Evolutionary conservation across 768 basidiomycete genomes (phyloP).

Genomic region (Paxillus rubicundulus): DNA sequence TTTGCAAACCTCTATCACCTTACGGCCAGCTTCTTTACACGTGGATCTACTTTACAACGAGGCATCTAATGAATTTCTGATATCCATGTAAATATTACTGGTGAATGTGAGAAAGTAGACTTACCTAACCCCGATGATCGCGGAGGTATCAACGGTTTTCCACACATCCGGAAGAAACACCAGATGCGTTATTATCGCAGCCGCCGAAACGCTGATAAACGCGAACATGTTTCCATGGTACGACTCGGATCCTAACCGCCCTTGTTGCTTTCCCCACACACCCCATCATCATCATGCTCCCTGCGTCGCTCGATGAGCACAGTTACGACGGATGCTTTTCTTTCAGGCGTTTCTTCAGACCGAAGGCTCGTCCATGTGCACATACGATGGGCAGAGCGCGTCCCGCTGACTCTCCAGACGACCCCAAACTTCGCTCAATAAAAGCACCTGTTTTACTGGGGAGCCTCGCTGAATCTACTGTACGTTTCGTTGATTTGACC

Average conservation of each 20-base stretch:
- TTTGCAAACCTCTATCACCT: too few relatives aligned
- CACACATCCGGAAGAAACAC: conserved; percentile 19
- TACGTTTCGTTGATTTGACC: conserved; percentile 3
- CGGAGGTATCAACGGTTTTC: conserved; percentile 30
- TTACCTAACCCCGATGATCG: conserved; percentile 27
- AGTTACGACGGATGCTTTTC: conserved; percentile 17
- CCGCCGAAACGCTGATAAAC: conserved; percentile 32
- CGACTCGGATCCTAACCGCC: neutral
- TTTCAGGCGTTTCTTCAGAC: conserved; percentile 19
- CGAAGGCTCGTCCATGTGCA: neutral
- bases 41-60: conserved; percentile 8
- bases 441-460: neutral
- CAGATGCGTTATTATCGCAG: conserved; percentile 10
- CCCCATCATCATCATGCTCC: conserved; percentile 19
- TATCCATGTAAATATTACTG: neutral
- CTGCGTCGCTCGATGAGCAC: conserved; percentile 25
- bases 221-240: conserved; percentile 18
- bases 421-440: conserved; percentile 3
- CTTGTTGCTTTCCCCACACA: conserved; percentile 2
- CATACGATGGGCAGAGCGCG: neutral
- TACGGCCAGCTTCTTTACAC: conserved; percentile 1
- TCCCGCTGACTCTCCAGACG: neutral
- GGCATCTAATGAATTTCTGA: conserved; percentile 2
- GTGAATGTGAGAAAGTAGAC: conserved; percentile 2
- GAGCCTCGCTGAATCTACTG: conserved; percentile 2